Evolutionary conservation across 2,329 filamentous ascomycete genomes (phyloP).

Genomic region (Leptographium procerum): DNA sequence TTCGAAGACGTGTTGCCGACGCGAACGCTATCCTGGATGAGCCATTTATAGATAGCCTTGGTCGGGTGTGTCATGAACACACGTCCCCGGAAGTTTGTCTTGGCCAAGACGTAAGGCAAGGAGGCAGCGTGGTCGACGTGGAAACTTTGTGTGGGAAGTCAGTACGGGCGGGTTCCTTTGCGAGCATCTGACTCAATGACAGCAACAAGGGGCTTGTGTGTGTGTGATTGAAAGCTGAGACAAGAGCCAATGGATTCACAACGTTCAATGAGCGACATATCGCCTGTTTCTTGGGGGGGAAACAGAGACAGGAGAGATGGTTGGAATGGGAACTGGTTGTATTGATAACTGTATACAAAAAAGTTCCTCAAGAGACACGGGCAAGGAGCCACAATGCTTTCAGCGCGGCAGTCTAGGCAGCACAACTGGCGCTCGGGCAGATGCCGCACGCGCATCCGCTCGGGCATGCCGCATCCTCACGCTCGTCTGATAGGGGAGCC

Average conservation of each 20-base stretch:
- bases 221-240: neutral
- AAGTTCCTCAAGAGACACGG: neutral
- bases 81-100: constrained; percentile 92
- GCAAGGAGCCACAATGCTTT: neutral
- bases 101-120: constrained; percentile 92
- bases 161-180: constrained; percentile 1
- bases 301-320: neutral
- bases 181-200: neutral
- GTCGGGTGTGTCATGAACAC: constrained; percentile 99
- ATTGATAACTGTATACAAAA: constrained; percentile 18
- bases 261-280: neutral
- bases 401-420: neutral
- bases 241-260: constrained; percentile 5
- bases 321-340: constrained; percentile 11
- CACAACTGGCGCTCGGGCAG: constrained; percentile 1
- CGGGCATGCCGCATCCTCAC: neutral
- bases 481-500: neutral
- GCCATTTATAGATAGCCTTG: constrained; percentile 99
- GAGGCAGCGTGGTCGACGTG: constrained; percentile 98
- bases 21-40: constrained; percentile 92
- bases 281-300: neutral
- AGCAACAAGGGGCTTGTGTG: neutral
- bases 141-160: constrained; percentile 52
- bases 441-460: neutral
- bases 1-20: constrained; percentile 64